These are phyloP conservation scores for Aspergillus thermomutatus DNA, from an alignment of 2,329 filamentous ascomycete genomes.

Conservation along the genomic window DNA sequence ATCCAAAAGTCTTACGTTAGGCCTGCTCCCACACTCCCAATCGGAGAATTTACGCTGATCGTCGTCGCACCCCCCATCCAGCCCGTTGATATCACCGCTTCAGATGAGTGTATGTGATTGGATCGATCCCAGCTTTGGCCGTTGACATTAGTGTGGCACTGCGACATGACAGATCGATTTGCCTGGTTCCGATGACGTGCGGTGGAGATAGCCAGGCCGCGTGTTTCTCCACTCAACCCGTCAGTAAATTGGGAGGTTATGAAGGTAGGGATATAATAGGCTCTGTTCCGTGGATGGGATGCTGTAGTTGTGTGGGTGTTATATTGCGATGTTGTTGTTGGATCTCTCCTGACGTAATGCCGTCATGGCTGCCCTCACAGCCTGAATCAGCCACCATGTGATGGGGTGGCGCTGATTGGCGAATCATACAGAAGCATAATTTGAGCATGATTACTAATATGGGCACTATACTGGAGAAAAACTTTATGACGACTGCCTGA, in stretches of 20 bases:
- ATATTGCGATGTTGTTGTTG: no score
- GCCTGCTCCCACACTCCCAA: not conserved
- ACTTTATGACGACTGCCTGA: not conserved
- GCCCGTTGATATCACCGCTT: not conserved
- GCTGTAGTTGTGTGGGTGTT: no score
- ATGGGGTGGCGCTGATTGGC: not conserved
- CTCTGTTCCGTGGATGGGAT: no score
- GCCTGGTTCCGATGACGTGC: not conserved
- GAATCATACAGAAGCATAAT: not conserved
- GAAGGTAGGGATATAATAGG: no score
- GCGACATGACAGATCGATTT: not conserved
- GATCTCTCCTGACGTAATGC: no score
- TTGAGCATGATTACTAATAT: not conserved
- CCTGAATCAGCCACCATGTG: not conserved
- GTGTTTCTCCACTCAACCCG: not conserved
- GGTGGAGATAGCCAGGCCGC: not conserved
- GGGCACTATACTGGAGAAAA: not conserved
- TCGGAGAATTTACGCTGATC: not conserved
- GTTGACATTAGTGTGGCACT: not conserved
- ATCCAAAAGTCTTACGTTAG: not conserved
- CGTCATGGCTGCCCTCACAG: no score
- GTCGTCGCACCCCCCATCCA: not conserved
- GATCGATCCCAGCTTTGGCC: not conserved
- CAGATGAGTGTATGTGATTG: not conserved
- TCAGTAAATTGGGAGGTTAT: not conserved